phyloP scores from a whole-genome alignment of 106 monocot species.

The Chionographis japonica region DNA sequence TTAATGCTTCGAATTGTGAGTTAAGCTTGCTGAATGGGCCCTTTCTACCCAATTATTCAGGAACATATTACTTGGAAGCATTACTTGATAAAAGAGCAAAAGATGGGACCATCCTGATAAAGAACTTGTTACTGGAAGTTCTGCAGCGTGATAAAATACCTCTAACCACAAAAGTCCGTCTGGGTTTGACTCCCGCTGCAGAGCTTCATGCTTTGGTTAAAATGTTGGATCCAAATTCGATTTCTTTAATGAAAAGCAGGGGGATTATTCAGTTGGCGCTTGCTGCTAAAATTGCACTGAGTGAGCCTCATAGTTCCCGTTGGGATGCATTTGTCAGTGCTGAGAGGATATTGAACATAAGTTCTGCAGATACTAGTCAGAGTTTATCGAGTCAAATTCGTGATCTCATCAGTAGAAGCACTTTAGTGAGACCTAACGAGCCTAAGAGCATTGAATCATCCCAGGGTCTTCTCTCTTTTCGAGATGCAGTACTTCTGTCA shows the following conservation, averaged over 20 bases:
- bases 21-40: conserved; percentile 42
- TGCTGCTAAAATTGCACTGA: conserved; percentile 63
- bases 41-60: conserved; percentile 52
- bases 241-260: conserved; percentile 61
- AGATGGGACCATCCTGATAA: conserved; percentile 76
- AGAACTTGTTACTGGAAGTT: conserved; percentile 91
- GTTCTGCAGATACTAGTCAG: conserved; percentile 68
- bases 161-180: conserved; percentile 40
- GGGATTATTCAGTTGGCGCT: conserved; percentile 74
- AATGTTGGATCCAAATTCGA: conserved; percentile 49
- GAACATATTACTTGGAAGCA: conserved; percentile 66
- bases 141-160: conserved; percentile 66
- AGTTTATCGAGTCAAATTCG: conserved; percentile 81
- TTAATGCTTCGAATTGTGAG: conserved; percentile 17
- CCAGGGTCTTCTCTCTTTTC: conserved; percentile 61
- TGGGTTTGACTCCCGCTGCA: conserved; percentile 30
- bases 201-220: conserved; percentile 57
- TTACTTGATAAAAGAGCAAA: conserved; percentile 67
- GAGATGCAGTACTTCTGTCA: conserved; percentile 81
- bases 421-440: conserved; percentile 24
- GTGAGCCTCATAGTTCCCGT: conserved; percentile 58
- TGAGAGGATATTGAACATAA: conserved; percentile 71
- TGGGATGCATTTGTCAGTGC: conserved; percentile 97
- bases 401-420: conserved; percentile 80
- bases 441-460: conserved; percentile 12